Conservation (phyloP, 2,329 filamentous ascomycete genomes). For the Colletotrichum higginsianum region DNA sequence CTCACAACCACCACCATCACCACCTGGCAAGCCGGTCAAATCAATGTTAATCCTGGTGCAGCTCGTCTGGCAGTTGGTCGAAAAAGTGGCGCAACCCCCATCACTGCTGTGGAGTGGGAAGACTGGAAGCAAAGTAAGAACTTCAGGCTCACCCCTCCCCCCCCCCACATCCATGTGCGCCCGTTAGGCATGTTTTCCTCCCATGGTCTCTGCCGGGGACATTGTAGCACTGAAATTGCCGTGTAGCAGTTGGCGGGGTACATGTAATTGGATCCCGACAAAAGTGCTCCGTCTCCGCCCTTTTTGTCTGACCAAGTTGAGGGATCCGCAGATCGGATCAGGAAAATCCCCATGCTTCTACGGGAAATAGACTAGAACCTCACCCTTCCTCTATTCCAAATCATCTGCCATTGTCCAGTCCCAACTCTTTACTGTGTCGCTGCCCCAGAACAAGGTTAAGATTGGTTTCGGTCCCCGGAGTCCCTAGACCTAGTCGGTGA, state of each 20-base stretch:
- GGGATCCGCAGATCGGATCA: slow-evolving; percentile 11
- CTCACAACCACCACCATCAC: background rate
- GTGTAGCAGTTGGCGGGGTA: slow-evolving; percentile 37
- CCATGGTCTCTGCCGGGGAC: slow-evolving; percentile 21
- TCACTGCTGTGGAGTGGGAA: background rate
- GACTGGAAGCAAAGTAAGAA: background rate
- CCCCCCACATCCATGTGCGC: slow-evolving; percentile 4
- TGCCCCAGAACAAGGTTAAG: slow-evolving; percentile 5
- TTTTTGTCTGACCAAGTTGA: background rate
- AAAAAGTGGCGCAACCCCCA: background rate
- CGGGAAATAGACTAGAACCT: background rate
- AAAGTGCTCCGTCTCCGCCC: slow-evolving; percentile 36
- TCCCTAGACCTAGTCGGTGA: slow-evolving; percentile 20
- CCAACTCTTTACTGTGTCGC: background rate
- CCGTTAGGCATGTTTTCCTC: slow-evolving; percentile 17
- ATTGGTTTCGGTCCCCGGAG: slow-evolving; percentile 6
- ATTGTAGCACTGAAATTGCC: slow-evolving; percentile 35
- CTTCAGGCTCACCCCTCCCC: background rate
- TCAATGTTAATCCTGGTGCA: slow-evolving; percentile 27
- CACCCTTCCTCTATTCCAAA: slow-evolving; percentile 9
- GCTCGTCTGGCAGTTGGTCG: slow-evolving; percentile 8
- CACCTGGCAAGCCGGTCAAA: slow-evolving; percentile 3
- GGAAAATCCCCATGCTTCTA: slow-evolving; percentile 4
- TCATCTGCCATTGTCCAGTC: background rate
- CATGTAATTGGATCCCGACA: slow-evolving; percentile 37